Evolutionary conservation across 78 protist species (phyloP).

Genomic region (Abeoforma whisleri): DNA sequence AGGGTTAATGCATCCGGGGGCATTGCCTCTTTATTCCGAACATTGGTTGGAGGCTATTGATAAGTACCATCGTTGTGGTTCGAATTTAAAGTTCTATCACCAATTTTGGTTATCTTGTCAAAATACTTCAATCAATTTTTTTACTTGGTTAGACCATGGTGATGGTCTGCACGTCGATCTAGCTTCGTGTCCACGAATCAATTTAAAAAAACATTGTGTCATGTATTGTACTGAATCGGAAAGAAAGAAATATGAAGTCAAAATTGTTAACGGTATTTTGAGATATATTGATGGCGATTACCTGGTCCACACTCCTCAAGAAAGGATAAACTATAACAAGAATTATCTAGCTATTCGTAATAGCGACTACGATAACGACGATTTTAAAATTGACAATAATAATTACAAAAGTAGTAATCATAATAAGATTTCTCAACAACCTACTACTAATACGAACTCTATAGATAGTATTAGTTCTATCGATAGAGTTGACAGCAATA

Average conservation of each 20-base stretch:
- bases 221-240: neutral
- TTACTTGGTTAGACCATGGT: neutral
- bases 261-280: neutral
- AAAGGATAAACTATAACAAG: too few species aligned
- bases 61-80: neutral
- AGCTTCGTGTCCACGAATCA: neutral
- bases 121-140: neutral
- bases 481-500: neutral
- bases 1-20: neutral
- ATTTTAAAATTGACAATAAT: too few species aligned
- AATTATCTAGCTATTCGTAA: too few species aligned
- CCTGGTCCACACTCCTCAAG: neutral
- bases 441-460: neutral
- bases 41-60: slow-evolving; percentile 20
- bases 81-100: neutral
- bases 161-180: neutral
- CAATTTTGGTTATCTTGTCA: neutral
- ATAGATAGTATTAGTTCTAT: neutral
- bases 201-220: neutral
- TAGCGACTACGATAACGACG: too few species aligned
- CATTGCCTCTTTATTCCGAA: neutral
- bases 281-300: neutral
- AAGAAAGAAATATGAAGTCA: neutral
- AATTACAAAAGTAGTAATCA: too few species aligned
- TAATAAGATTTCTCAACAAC: neutral